Evolutionary conservation across 352 stramenopile species (phyloP).

Genomic region (Globisporangium iwayamae): DNA sequence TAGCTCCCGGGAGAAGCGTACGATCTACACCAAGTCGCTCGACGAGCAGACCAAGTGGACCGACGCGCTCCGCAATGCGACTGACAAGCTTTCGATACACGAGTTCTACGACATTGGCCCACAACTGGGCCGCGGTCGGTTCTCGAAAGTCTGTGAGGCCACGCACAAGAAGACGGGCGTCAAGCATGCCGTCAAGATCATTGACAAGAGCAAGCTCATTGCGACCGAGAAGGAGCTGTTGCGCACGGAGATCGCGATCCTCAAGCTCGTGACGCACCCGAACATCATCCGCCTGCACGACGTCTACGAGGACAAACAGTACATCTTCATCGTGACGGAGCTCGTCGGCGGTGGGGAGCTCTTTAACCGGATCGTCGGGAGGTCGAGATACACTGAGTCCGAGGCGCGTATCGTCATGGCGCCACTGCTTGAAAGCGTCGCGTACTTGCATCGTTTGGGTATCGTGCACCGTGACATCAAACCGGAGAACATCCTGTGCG

Average conservation of each 20-base stretch:
- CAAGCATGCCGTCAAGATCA: slow-evolving; percentile 91
- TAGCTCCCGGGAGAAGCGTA: slow-evolving; percentile 62
- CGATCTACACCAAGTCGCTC: slow-evolving; percentile 77
- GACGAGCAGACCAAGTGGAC: slow-evolving; percentile 83
- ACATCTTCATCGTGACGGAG: slow-evolving; percentile 99
- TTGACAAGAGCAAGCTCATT: slow-evolving; percentile 89
- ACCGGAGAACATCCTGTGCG: slow-evolving; percentile 87
- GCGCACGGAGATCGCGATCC: slow-evolving; percentile 91
- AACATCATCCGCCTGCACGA: slow-evolving; percentile 87
- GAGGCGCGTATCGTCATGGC: slow-evolving; percentile 87
- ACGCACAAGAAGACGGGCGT: slow-evolving; percentile 56
- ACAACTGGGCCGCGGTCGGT: slow-evolving; percentile 86
- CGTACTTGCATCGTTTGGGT: slow-evolving; percentile 89
- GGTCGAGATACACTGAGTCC: slow-evolving; percentile 82
- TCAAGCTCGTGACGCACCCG: slow-evolving; percentile 90
- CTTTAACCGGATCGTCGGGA: slow-evolving; percentile 95
- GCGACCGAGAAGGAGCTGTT: slow-evolving; percentile 87
- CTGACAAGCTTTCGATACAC: slow-evolving; percentile 86
- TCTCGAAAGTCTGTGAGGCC: slow-evolving; percentile 85
- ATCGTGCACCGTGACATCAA: slow-evolving; percentile 91
- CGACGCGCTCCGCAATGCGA: slow-evolving; percentile 63
- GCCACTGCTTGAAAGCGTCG: slow-evolving; percentile 86
- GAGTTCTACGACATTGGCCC: slow-evolving; percentile 88
- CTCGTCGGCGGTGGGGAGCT: slow-evolving; percentile 94
- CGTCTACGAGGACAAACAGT: slow-evolving; percentile 90